Conservation (phyloP, 352 stramenopile species). For the Proteromonas lacertae region DNA sequence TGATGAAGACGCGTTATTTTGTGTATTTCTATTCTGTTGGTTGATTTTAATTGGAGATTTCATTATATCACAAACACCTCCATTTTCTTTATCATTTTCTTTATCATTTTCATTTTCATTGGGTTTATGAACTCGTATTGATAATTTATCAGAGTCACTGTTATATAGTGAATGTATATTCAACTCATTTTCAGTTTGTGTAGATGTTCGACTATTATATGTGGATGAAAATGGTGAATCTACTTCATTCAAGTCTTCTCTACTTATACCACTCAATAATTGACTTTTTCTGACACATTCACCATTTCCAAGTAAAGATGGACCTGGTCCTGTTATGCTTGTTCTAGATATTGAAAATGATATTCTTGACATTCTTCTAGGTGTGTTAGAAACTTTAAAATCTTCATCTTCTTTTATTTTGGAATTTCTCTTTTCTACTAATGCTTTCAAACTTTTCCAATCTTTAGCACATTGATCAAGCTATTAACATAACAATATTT, state of each 20-base stretch:
- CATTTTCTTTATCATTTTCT: neutral
- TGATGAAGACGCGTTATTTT: too few relatives aligned
- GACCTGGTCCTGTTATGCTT: slow-evolving; percentile 1
- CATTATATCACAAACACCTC: neutral
- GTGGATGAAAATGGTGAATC: neutral
- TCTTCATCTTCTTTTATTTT: neutral
- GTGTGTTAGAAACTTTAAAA: neutral
- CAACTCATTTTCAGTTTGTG: neutral
- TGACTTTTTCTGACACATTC: neutral
- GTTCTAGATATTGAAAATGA: neutral
- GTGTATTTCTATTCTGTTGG: too few relatives aligned
- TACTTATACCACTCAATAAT: neutral
- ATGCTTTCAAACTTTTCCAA: too few relatives aligned
- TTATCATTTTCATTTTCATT: neutral
- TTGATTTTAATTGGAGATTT: too few relatives aligned
- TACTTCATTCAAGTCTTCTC: neutral
- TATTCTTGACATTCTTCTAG: neutral
- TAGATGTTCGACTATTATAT: neutral
- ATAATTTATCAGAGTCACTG: neutral
- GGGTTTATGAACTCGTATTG: neutral
- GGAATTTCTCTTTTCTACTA: neutral
- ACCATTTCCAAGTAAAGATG: slow-evolving; percentile 2
- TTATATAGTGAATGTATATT: neutral
- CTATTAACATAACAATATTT: too few relatives aligned
- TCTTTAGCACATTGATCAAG: too few relatives aligned